Percentiles rank a stretch among this genome's conserved stretches.
Evolutionary conservation across 1,284 basidiomycete genomes (phyloP).

Genomic region (Pseudozyma hubeiensis): DNA sequence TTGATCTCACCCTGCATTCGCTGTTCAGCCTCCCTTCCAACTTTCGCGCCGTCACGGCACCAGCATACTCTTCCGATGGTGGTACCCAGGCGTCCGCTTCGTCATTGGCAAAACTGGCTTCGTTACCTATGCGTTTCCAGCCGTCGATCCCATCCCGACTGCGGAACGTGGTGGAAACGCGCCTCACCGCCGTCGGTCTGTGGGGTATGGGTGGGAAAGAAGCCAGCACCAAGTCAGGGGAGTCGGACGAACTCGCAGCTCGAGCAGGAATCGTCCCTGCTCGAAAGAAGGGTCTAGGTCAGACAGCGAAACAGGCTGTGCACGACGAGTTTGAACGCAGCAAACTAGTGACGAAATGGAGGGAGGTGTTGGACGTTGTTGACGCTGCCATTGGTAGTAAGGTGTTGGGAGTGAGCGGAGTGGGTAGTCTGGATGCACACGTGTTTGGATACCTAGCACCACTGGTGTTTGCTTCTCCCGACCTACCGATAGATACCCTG

Average conservation of each 20-base stretch:
- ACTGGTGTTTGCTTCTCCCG: constrained; percentile 23
- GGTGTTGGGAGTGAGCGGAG: constrained; percentile 2
- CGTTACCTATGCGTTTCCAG: constrained; percentile 19
- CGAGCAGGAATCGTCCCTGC: constrained; percentile 42
- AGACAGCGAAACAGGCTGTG: constrained; percentile 27
- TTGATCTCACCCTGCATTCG: constrained; percentile 55
- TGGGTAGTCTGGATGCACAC: constrained; percentile 45
- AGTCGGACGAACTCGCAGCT: constrained; percentile 42
- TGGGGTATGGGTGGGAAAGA: constrained; percentile 56
- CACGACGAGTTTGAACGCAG: constrained; percentile 41
- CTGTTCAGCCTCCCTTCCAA: constrained; percentile 58
- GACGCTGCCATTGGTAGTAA: constrained; percentile 11
- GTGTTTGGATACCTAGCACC: constrained; percentile 55
- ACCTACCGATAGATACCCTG: constrained; percentile 37
- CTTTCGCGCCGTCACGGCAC: constrained; percentile 50
- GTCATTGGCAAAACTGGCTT: constrained; percentile 14
- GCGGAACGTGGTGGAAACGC: constrained; percentile 53
- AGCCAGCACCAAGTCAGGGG: constrained; percentile 25
- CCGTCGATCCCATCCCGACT: constrained; percentile 52
- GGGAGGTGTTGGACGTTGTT: constrained; percentile 35
- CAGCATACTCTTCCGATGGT: constrained; percentile 35
- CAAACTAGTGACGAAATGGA: constrained; percentile 35
- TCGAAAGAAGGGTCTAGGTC: constrained; percentile 34
- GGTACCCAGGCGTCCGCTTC: background rate
- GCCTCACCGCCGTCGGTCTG: constrained; percentile 37